Evolutionary conservation across 2,329 filamentous ascomycete genomes (phyloP), one percentile per base, ranked within the genome.

Genomic region (Colletotrichum lentis): DNA sequence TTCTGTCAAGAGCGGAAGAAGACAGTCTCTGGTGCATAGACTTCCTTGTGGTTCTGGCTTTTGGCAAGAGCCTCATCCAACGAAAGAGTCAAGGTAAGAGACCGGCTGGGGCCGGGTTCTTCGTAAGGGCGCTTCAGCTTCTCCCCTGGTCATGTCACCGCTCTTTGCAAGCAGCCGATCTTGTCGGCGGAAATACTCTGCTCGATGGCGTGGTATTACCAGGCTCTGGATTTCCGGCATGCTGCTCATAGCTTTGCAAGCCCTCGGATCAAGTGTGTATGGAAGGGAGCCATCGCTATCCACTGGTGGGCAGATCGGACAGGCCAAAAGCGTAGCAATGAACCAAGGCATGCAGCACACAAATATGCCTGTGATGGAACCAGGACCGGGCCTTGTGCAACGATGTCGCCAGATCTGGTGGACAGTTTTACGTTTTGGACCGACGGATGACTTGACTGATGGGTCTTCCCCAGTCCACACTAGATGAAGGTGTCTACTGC

Each of bases 371-470:
- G 75, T 77, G 0, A 74, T 78, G 3, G 76, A 82, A 20, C 69
- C 85, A 0, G 80, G 80, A 0, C 77, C 80, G 0, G 69, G 72
- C 0, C 72, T 79, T 1, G 80, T 84, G 0, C 78, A 86, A 66
- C 74, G 85, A 59, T 83, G 80, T 58, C 81, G 83, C 2, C 80
- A 80, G 46, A 79, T 84, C 14, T 87, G 83, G 83, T 86, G 84
- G 84, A 86, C 85, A 0, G 77, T n/a, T 85, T 0, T 86, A 85
- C 50, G 77, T 86, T 1, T 74, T 86, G 1, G 84, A 86, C 60
- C 80, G 84, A 3, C 80, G 86, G 69, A 84, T 86, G 80, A 84
- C 83, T 1, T 84, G 83, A 0, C 70, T 86, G 3, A 85, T 86
- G 83, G 85, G 85, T 0, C 68, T 85, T 0, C 84, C 85, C 0